Evolutionary conservation across 805 yeast species (phyloP).

Genomic region (Pichia membranifaciens): DNA sequence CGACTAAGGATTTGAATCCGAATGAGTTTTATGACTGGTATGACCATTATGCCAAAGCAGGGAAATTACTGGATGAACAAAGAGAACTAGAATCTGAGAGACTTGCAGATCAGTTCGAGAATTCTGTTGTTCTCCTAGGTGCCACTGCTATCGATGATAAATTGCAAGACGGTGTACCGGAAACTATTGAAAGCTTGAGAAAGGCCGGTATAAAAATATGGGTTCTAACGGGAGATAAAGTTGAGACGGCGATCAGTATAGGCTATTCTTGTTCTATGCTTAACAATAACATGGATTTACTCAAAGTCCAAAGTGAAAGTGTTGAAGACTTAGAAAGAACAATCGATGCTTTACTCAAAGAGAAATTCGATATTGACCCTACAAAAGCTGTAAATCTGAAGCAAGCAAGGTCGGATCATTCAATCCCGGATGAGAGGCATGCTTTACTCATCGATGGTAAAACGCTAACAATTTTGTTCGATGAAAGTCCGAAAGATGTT

Average conservation of each 20-base stretch:
- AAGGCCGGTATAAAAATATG: conserved; percentile 75
- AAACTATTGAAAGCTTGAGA: conserved; percentile 57
- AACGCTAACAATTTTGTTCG: conserved; percentile 37
- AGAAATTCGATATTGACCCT: conserved; percentile 14
- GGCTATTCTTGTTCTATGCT: conserved; percentile 74
- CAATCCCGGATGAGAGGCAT: conserved; percentile 50
- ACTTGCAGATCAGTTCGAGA: conserved; percentile 56
- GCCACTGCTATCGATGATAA: conserved; percentile 82
- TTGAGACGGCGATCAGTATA: conserved; percentile 79
- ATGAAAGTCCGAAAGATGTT: conserved; percentile 22
- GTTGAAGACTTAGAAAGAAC: conserved; percentile 15
- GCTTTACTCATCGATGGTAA: conserved; percentile 72
- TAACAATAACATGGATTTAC: conserved; percentile 60
- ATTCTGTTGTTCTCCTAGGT: conserved; percentile 52
- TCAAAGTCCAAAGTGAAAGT: conserved; percentile 42
- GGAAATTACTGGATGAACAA: conserved; percentile 45
- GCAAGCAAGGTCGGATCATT: conserved; percentile 54
- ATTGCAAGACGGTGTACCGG: conserved; percentile 74
- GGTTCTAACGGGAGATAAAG: conserved; percentile 80
- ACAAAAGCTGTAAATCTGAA: conserved; percentile 34
- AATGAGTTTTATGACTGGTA: conserved; percentile 50
- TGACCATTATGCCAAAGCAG: conserved; percentile 50
- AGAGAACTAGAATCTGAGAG: conserved; percentile 53
- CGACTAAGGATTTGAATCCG: conserved; percentile 45
- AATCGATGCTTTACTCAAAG: conserved; percentile 15